Evolutionary conservation across 192 early-diverging fungal genomes (phyloP).

Genomic region (Physocladia obscura): DNA sequence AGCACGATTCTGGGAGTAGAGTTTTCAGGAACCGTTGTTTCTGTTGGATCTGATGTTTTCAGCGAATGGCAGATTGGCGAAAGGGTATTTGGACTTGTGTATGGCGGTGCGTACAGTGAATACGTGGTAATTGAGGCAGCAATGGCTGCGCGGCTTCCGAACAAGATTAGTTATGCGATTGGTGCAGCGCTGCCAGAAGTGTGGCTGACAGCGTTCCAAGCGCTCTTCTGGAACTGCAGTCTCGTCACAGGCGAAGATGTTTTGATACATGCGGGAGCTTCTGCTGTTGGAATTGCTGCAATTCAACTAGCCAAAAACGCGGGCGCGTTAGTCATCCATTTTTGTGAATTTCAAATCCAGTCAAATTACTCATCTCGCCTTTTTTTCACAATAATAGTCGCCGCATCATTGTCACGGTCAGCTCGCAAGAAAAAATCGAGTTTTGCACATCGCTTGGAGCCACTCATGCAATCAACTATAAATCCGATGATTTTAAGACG

Average conservation of each 20-base stretch:
- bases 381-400: slow-evolving; percentile 3
- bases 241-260: slow-evolving; percentile 73
- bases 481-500: slow-evolving; percentile 64
- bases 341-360: too few species aligned
- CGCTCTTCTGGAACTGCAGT: slow-evolving; percentile 76
- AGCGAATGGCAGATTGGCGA: slow-evolving; percentile 63
- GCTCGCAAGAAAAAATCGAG: slow-evolving; percentile 70
- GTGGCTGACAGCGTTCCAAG: slow-evolving; percentile 81
- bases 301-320: slow-evolving; percentile 80
- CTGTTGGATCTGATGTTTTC: not conserved
- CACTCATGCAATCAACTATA: slow-evolving; percentile 80
- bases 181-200: slow-evolving; percentile 79
- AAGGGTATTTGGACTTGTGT: slow-evolving; percentile 74
- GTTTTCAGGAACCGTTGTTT: slow-evolving; percentile 62
- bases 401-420: slow-evolving; percentile 80
- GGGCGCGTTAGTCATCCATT: slow-evolving; percentile 23
- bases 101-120: slow-evolving; percentile 79
- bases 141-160: slow-evolving; percentile 68
- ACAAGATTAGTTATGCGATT: slow-evolving; percentile 65
- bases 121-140: slow-evolving; percentile 57
- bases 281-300: slow-evolving; percentile 81
- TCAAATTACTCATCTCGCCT: not conserved
- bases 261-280: slow-evolving; percentile 87
- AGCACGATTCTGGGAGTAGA: slow-evolving; percentile 74
- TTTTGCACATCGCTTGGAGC: slow-evolving; percentile 73